Evolutionary conservation across 2,329 filamentous ascomycete genomes (phyloP), one percentile per base, ranked within the genome.

Genomic region (Sarocladium strictum): DNA sequence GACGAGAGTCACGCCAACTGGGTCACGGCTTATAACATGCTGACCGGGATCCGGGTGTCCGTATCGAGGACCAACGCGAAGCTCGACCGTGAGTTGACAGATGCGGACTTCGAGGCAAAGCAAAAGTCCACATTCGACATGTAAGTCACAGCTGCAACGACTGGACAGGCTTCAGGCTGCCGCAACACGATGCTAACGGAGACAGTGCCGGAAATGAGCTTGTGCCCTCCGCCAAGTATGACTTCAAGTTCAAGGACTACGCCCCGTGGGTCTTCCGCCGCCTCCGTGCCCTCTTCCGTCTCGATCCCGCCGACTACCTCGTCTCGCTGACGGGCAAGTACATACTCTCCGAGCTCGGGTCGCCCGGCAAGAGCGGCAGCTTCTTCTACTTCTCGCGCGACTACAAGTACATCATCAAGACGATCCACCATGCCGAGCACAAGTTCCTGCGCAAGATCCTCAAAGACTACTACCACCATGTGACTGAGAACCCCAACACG

Each of bases 391-490:
- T 97, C 74, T 97, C 94, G 49, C 83, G 94, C 64, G 94, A 99
- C 73, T 99, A 99, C 80, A 97, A 97, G 73, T 99, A 99, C 74
- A 99, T 99, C 73, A 99, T 99, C 81, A 99, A 99, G 74, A 99
- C 94, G 21, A 97, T 99, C 62, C 94, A 99, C 68, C 94, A 97
- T 64, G 84, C 85, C 62, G 94, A 99, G 71, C 89, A 93, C 76
- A 92, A 92, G 65, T 92, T 93, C 60, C 78, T 95, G 50, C 80
- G 89, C 53, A 91, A 87, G 70, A 89, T 93, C 56, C 75, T 95
- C 55, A 90, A 87, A 66, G 89, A 97, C 58, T 99, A 99, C 72
- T 97, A 97, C 73, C 78, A 88, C 55, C 94, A 99, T 68, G 90
- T 97, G 60, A 85, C 85, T 63, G 82, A 91, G 33, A 97, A 99